Percentiles rank a stretch among this genome's conserved stretches.
These are phyloP conservation scores for Botrytis aclada DNA, from an alignment of 2,329 filamentous ascomycete genomes.

Conservation along the genomic window DNA sequence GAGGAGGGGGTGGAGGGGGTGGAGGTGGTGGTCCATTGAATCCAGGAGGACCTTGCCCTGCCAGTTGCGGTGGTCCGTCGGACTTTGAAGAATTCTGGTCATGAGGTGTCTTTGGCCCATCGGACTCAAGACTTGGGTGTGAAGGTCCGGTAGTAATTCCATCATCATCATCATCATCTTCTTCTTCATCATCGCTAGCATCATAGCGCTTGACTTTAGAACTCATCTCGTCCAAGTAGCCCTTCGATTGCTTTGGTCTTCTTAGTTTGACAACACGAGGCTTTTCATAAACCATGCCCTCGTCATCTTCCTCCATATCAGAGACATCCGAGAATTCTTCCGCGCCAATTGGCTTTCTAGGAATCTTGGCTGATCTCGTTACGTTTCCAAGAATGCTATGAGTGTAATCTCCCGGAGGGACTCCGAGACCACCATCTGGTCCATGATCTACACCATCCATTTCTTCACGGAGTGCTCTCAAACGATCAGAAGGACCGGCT, in stretches of 20 bases:
- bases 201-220: slow-evolving; percentile 72
- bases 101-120: slow-evolving; percentile 54
- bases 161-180: slow-evolving; percentile 51
- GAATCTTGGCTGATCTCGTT: slow-evolving; percentile 56
- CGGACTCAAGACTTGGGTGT: slow-evolving; percentile 70
- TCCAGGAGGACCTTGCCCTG: slow-evolving; percentile 12
- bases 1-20: slow-evolving; percentile 41
- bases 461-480: slow-evolving; percentile 87
- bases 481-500: slow-evolving; percentile 81
- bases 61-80: slow-evolving; percentile 35
- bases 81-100: slow-evolving; percentile 33
- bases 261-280: slow-evolving; percentile 76
- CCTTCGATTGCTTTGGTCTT: slow-evolving; percentile 59
- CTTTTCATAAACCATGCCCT: slow-evolving; percentile 60
- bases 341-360: slow-evolving; percentile 51
- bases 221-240: slow-evolving; percentile 67
- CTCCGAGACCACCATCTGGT: slow-evolving; percentile 27
- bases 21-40: slow-evolving; percentile 41
- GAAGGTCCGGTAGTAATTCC: slow-evolving; percentile 71
- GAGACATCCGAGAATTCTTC: slow-evolving; percentile 35
- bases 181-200: slow-evolving; percentile 47
- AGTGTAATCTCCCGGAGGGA: slow-evolving; percentile 61
- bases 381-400: slow-evolving; percentile 73
- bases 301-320: slow-evolving; percentile 46
- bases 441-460: slow-evolving; percentile 71